A percentile compares a stretch with the other conserved stretches of the same genome.
phyloP scores from a whole-genome alignment of 768 basidiomycete species.

The Tephrocybe sp. region DNA sequence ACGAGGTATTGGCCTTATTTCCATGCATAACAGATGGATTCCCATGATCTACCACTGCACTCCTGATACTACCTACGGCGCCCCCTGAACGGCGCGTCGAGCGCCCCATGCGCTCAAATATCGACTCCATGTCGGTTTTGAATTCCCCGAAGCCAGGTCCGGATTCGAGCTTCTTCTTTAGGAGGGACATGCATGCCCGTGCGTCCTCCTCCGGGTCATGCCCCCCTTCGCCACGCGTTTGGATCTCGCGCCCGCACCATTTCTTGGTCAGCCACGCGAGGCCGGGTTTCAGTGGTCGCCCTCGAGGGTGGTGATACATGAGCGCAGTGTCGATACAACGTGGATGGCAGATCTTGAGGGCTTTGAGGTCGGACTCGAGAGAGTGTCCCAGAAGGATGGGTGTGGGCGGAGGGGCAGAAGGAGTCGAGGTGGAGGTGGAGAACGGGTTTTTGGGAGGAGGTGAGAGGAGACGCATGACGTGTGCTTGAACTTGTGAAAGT shows the following conservation, averaged over 20 bases:
- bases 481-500: constrained; percentile 71
- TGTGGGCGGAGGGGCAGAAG: constrained; percentile 40
- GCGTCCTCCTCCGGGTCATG: constrained; percentile 98
- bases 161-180: constrained; percentile 76
- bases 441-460: constrained; percentile 45
- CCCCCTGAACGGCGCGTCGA: constrained; percentile 34
- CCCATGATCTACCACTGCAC: constrained; percentile 83
- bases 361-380: constrained; percentile 89
- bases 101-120: constrained; percentile 82
- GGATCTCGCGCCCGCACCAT: constrained; percentile 90
- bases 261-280: constrained; percentile 96
- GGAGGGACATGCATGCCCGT: constrained; percentile 78
- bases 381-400: constrained; percentile 93
- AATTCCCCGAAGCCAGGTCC: constrained; percentile 86
- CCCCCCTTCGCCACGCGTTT: constrained; percentile 77
- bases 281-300: constrained; percentile 90
- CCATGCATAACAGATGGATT: constrained; percentile 85
- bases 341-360: constrained; percentile 84
- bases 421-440: constrained; percentile 22
- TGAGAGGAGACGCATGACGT: constrained; percentile 62
- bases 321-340: constrained; percentile 90
- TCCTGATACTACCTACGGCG: constrained; percentile 39
- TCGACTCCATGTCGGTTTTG: constrained; percentile 78
- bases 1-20: constrained; percentile 71
- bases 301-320: constrained; percentile 88